phyloP scores from a whole-genome alignment of 805 yeast genomes.

The Sugiyamaella valdiviana region DNA sequence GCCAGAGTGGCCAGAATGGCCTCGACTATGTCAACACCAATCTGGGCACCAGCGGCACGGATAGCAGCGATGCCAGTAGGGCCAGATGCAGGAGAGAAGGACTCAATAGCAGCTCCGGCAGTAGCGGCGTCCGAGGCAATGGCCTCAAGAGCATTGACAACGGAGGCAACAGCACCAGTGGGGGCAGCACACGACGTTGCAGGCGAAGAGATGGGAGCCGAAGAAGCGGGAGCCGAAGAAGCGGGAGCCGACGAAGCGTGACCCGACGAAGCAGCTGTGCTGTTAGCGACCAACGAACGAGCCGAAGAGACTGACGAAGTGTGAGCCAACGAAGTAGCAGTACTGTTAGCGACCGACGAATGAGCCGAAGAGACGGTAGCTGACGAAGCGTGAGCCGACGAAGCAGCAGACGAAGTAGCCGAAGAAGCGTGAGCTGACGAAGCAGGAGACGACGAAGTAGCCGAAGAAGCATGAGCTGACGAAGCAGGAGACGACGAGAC shows the following conservation, averaged over 20 bases:
- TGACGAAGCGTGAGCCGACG: not conserved
- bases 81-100: too few species aligned
- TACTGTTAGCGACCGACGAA: too few species aligned
- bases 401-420: slow-evolving; percentile 39
- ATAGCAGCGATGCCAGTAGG: slow-evolving; percentile 56
- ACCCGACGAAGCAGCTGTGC: not conserved
- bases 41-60: slow-evolving; percentile 54
- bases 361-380: not conserved
- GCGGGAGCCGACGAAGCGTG: slow-evolving; percentile 1
- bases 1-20: not conserved
- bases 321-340: not conserved
- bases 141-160: not conserved
- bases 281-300: not conserved
- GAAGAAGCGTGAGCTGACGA: slow-evolving; percentile 62
- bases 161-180: not conserved
- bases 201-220: not conserved
- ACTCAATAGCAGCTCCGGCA: too few species aligned
- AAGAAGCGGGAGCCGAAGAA: not conserved
- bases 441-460: slow-evolving; percentile 4
- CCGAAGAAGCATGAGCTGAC: not conserved
- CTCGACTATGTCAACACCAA: slow-evolving; percentile 27
- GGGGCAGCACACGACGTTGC: slow-evolving; percentile 23
- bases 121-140: not conserved
- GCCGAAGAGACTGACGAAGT: not conserved
- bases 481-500: not conserved